Conservation (phyloP, 345 rosid species). For the Populus alba region DNA sequence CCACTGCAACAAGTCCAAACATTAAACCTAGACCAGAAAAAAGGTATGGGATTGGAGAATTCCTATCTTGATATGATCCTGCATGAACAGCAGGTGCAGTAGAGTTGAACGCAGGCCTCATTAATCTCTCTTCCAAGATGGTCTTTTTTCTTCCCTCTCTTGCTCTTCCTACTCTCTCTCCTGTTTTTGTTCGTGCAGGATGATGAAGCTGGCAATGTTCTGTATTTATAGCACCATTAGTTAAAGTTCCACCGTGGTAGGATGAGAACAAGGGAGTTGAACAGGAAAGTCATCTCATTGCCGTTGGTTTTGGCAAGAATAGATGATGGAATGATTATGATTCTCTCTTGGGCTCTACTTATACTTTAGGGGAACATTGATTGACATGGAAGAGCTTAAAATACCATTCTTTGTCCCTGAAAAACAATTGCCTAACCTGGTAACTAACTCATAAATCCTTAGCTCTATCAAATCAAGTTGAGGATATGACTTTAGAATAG, state of each 20-base stretch:
- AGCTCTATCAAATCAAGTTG: too few species aligned
- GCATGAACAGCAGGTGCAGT: neutral
- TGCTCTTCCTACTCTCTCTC: neutral
- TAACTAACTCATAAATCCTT: too few species aligned
- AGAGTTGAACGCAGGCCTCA: conserved; percentile 42
- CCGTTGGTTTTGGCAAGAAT: too few species aligned
- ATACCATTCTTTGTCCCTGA: too few species aligned
- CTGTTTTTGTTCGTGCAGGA: neutral
- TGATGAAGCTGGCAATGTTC: neutral
- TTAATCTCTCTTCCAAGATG: conserved; percentile 5
- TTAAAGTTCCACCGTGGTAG: conserved; percentile 11
- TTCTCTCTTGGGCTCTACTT: too few species aligned
- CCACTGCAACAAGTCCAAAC: conserved; percentile 44
- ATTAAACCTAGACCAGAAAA: conserved; percentile 47
- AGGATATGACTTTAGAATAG: too few species aligned
- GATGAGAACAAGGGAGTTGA: conserved; percentile 19
- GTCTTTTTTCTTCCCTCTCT: neutral
- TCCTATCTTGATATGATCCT: conserved; percentile 22
- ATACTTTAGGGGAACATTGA: too few species aligned
- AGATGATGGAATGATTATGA: too few species aligned
- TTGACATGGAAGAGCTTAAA: neutral
- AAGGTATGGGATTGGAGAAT: conserved; percentile 51
- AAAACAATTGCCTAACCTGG: too few species aligned
- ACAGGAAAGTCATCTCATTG: too few species aligned
- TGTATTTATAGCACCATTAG: conserved; percentile 24